Conservation (phyloP, 2,329 filamentous ascomycete genomes). For the Ophiostoma pallidulum region DNA sequence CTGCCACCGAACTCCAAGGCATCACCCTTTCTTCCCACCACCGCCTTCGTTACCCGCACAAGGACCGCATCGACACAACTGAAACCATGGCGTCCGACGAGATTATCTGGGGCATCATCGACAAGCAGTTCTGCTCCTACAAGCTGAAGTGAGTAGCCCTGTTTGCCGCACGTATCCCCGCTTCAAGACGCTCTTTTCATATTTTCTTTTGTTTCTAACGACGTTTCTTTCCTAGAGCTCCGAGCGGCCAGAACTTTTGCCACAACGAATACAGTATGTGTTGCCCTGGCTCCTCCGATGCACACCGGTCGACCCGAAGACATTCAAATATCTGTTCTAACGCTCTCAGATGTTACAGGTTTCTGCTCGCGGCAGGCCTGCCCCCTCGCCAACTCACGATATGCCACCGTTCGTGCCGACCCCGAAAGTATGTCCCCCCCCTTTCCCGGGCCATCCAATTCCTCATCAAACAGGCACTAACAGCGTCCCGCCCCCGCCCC, state of each 20-base stretch:
- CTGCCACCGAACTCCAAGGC: background rate
- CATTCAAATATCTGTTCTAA: background rate
- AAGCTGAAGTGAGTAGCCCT: slow-evolving; percentile 72
- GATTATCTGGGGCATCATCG: slow-evolving; percentile 95
- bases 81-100: slow-evolving; percentile 82
- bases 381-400: slow-evolving; percentile 81
- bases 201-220: background rate
- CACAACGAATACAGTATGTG: slow-evolving; percentile 74
- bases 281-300: too few relatives aligned
- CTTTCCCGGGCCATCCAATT: too few relatives aligned
- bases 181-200: too few relatives aligned
- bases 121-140: slow-evolving; percentile 90
- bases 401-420: slow-evolving; percentile 82
- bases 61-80: too few relatives aligned
- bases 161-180: background rate
- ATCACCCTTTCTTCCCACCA: background rate
- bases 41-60: background rate
- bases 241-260: slow-evolving; percentile 86
- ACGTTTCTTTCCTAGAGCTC: slow-evolving; percentile 29
- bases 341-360: slow-evolving; percentile 26
- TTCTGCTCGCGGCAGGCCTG: slow-evolving; percentile 61
- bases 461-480: too few relatives aligned
- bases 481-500: background rate
- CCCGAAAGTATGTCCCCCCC: slow-evolving; percentile 33
- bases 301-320: background rate